These are phyloP conservation scores for Boletales sp. DNA, from an alignment of 768 basidiomycete species.

Conservation along the genomic window DNA sequence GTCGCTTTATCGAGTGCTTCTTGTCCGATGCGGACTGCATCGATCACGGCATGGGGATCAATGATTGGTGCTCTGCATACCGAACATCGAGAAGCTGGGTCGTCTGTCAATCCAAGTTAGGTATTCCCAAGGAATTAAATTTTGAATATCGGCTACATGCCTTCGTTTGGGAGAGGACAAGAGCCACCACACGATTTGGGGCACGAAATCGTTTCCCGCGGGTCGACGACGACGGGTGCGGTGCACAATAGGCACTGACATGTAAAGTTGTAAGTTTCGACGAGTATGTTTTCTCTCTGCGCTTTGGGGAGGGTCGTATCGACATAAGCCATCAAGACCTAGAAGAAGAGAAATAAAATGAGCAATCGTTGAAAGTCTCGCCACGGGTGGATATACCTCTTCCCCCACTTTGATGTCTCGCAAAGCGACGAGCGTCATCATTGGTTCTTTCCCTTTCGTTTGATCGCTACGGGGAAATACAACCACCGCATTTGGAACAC, in stretches of 20 bases:
- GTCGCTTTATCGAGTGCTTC: slow-evolving; percentile 75
- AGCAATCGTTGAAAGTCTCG: background rate
- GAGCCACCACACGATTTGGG: slow-evolving; percentile 64
- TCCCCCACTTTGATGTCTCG: slow-evolving; percentile 59
- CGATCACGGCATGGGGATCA: slow-evolving; percentile 51
- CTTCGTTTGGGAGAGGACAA: slow-evolving; percentile 60
- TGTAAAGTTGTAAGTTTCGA: slow-evolving; percentile 73
- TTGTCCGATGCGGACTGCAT: slow-evolving; percentile 64
- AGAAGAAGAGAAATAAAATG: background rate
- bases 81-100: slow-evolving; percentile 44
- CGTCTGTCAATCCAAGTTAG: slow-evolving; percentile 36
- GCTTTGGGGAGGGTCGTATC: slow-evolving; percentile 71
- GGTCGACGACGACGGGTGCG: slow-evolving; percentile 42
- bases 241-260: slow-evolving; percentile 67
- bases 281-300: slow-evolving; percentile 53
- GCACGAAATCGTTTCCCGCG: slow-evolving; percentile 66
- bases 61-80: slow-evolving; percentile 51
- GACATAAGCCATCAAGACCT: slow-evolving; percentile 83
- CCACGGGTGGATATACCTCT: slow-evolving; percentile 48
- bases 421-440: slow-evolving; percentile 72
- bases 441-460: slow-evolving; percentile 43
- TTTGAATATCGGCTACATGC: slow-evolving; percentile 29
- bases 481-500: slow-evolving; percentile 84
- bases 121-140: background rate
- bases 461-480: slow-evolving; percentile 70